Base-by-base conservation (phyloP, 2,329 filamentous ascomycete species). In the Fonsecaea monophora region DNA sequence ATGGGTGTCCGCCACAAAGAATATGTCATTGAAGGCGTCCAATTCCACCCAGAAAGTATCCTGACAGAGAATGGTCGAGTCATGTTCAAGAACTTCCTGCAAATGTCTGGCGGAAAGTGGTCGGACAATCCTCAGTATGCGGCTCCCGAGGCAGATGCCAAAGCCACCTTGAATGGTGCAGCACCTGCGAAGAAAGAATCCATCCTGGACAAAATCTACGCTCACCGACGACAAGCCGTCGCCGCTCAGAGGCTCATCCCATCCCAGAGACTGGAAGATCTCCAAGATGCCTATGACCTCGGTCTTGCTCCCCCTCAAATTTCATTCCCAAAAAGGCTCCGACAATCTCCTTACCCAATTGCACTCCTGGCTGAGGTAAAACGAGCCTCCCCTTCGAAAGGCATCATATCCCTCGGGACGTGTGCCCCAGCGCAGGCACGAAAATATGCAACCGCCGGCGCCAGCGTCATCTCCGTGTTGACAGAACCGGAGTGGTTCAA, bases 401-500 rank as follows among this genome's bases (percentile, higher is more conserved):
- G 95, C 25, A 87, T 96, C 45, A 98, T 99, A 69, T 92, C 94
- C 0, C 84, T 96, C 2, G 88, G 92, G 32, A 91, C 94, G 25
- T 95, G 91, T 73, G 95, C 95, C 9, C 93, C 95, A 30, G 88
- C 90, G 4, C 95, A 99, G 78, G 95, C 96, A 50, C 89, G 89
- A 70, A 92, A 90, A 72, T 99, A 99, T 78, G 95, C 96, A 9
- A 85, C 95, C 60, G 94, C 95, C 6, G 96, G 95, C 13, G 95
- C 95, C 56, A 98, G 94, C 77, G 92, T 96, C 45, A 99, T 99
- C 72, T 98, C 95, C 1, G 95, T 99, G n/a, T 86, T 99, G 55
- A 99, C 95, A 0, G 95, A 99, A 79, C 95, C 96, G 0, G 91
- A 98, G 76, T 99, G 95, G 95, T 99, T 99, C 84, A 98, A 97